Conservation (phyloP, 371 early-diverging fungal genomes). For the Blakeslea trispora region DNA sequence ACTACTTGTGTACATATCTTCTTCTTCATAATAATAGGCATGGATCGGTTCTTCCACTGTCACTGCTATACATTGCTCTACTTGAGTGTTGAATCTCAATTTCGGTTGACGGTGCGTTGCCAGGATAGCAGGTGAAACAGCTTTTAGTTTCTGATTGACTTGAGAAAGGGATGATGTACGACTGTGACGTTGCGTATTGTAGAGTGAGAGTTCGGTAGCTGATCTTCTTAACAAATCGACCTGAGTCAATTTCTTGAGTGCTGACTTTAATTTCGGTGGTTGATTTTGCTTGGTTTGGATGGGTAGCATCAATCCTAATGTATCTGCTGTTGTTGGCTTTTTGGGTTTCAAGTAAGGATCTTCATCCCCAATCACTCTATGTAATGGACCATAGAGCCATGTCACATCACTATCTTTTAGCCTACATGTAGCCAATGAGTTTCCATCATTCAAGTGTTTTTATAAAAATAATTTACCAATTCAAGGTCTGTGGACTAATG, state of each 20-base stretch:
- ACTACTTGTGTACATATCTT: conserved; percentile 10
- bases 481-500: conserved; percentile 55
- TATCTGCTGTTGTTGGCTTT: conserved; percentile 34
- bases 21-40: conserved; percentile 13
- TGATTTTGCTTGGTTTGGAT: background rate
- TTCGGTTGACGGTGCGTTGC: conserved; percentile 60
- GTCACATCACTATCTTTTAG: conserved; percentile 65
- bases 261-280: conserved; percentile 36
- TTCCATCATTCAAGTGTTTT: no score
- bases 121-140: conserved; percentile 49
- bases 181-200: conserved; percentile 12
- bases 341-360: conserved; percentile 32
- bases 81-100: conserved; percentile 65
- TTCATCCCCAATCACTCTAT: conserved; percentile 45
- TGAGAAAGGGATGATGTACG: conserved; percentile 43
- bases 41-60: conserved; percentile 18
- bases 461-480: no score
- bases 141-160: conserved; percentile 47
- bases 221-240: conserved; percentile 46
- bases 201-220: conserved; percentile 28
- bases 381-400: conserved; percentile 67
- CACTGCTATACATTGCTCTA: conserved; percentile 64
- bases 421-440: no score
- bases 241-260: conserved; percentile 38
- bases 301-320: conserved; percentile 30